These are phyloP conservation scores for Aspergillus sp. DNA, from an alignment of 2,329 filamentous ascomycete genomes.

Conservation along the genomic window DNA sequence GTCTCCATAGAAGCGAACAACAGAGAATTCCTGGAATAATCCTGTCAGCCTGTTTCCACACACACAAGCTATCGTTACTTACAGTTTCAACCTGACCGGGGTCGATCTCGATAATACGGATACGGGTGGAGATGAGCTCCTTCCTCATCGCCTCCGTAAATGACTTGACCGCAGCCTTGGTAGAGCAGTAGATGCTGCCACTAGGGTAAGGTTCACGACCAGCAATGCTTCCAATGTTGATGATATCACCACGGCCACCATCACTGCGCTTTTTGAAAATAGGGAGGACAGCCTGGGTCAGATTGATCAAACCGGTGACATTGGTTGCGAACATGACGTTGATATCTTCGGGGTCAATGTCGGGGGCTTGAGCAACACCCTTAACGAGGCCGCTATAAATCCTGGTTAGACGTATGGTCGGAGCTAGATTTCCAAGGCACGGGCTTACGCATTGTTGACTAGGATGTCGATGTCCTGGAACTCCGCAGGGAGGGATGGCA, in stretches of 20 bases:
- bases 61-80: slow-evolving; percentile 22
- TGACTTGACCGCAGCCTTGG: slow-evolving; percentile 81
- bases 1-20: slow-evolving; percentile 86
- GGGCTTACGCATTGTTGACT: slow-evolving; percentile 88
- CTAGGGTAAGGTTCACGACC: slow-evolving; percentile 82
- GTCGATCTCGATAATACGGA: slow-evolving; percentile 84
- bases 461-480: slow-evolving; percentile 84
- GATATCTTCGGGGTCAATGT: slow-evolving; percentile 80
- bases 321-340: slow-evolving; percentile 89
- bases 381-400: slow-evolving; percentile 75
- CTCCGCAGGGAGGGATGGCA: slow-evolving; percentile 71
- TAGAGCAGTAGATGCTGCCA: slow-evolving; percentile 89
- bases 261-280: slow-evolving; percentile 71
- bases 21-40: slow-evolving; percentile 70
- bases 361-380: slow-evolving; percentile 80
- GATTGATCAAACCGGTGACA: slow-evolving; percentile 89
- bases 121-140: slow-evolving; percentile 77
- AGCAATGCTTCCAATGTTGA: slow-evolving; percentile 93
- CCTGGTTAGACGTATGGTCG: background rate
- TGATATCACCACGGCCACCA: slow-evolving; percentile 84
- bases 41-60: slow-evolving; percentile 5
- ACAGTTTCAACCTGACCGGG: slow-evolving; percentile 91
- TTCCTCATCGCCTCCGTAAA: slow-evolving; percentile 82
- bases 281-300: slow-evolving; percentile 88
- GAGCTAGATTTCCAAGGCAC: too few species aligned